Percentiles rank a stretch among this genome's conserved stretches.
Conservation (phyloP, 2,329 filamentous ascomycete species). For the Fusarium anthophilum region DNA sequence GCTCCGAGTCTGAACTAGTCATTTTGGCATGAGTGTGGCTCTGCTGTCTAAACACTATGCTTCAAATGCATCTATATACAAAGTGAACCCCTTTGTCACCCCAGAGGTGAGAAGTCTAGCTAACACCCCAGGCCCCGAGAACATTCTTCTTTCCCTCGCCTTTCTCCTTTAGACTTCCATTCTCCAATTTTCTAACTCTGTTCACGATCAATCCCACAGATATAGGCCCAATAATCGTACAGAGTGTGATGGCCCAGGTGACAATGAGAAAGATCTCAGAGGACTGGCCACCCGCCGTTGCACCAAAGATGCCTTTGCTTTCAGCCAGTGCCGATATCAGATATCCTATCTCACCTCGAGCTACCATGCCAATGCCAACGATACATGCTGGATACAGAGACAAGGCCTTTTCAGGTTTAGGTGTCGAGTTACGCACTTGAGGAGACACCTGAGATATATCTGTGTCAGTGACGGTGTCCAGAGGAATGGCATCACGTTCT, state of each 20-base stretch:
- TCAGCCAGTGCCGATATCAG: slow-evolving; percentile 76
- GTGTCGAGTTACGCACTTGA: slow-evolving; percentile 1
- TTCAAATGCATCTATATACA: too few relatives aligned
- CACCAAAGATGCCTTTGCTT: slow-evolving; percentile 55
- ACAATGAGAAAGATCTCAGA: slow-evolving; percentile 62
- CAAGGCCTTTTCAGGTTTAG: slow-evolving; percentile 56
- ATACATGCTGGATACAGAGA: slow-evolving; percentile 75
- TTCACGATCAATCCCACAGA: slow-evolving; percentile 58
- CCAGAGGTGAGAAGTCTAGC: not conserved
- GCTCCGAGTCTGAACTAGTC: too few relatives aligned
- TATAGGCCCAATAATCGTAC: slow-evolving; percentile 62
- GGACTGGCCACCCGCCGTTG: not conserved
- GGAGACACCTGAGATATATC: not conserved
- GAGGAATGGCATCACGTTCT: not conserved
- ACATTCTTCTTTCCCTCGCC: slow-evolving; percentile 24
- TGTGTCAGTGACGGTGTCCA: not conserved
- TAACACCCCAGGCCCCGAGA: slow-evolving; percentile 37
- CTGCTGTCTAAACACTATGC: too few relatives aligned
- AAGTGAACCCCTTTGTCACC: not conserved
- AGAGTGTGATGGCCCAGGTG: slow-evolving; percentile 65
- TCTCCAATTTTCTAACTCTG: slow-evolving; percentile 48
- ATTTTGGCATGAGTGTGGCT: not conserved
- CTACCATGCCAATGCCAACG: slow-evolving; percentile 74
- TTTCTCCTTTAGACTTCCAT: slow-evolving; percentile 1
- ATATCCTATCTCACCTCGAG: slow-evolving; percentile 83